These are phyloP conservation scores for Apiotrichum gracile DNA, from an alignment of 1,284 basidiomycete genomes.

Conservation along the genomic window DNA sequence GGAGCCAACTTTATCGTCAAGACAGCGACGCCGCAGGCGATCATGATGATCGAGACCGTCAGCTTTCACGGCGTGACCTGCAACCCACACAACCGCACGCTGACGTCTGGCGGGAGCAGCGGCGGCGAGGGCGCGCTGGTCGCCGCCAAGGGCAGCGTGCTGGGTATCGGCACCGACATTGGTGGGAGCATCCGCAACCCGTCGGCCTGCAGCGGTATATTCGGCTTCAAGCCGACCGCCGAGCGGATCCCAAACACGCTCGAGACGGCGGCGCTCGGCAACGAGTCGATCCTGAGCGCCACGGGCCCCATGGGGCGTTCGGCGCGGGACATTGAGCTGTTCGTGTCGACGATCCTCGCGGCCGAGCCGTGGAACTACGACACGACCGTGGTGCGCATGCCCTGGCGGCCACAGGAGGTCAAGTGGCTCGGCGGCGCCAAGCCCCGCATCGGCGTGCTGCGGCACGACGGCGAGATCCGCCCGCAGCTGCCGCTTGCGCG, in stretches of 20 bases:
- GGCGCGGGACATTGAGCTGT: constrained; percentile 36
- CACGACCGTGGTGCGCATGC: not conserved
- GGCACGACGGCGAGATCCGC: constrained; percentile 3
- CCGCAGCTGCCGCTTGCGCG: constrained; percentile 43
- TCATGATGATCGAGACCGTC: constrained; percentile 32
- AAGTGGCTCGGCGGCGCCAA: not conserved
- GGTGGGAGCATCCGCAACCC: constrained; percentile 42
- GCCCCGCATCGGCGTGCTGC: constrained; percentile 8
- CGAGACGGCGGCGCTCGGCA: constrained; percentile 19
- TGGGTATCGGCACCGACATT: constrained; percentile 46
- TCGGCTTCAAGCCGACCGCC: constrained; percentile 38
- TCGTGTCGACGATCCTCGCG: constrained; percentile 31
- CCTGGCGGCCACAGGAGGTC: not conserved
- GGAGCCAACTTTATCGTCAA: constrained; percentile 23
- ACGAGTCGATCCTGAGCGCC: constrained; percentile 33
- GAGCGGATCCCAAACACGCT: constrained; percentile 39
- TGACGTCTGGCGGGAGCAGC: constrained; percentile 44
- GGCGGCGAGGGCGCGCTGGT: constrained; percentile 49
- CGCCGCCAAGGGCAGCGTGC: constrained; percentile 29
- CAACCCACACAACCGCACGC: constrained; percentile 43
- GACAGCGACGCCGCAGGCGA: constrained; percentile 19
- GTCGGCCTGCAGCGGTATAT: constrained; percentile 36
- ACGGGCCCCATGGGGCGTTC: constrained; percentile 39
- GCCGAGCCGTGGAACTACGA: constrained; percentile 28
- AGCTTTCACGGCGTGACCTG: constrained; percentile 36